A percentile compares a stretch with the other conserved stretches of the same genome.
Conservation (phyloP, 169 alveolate genomes). For the Amoebophrya sp. region DNA sequence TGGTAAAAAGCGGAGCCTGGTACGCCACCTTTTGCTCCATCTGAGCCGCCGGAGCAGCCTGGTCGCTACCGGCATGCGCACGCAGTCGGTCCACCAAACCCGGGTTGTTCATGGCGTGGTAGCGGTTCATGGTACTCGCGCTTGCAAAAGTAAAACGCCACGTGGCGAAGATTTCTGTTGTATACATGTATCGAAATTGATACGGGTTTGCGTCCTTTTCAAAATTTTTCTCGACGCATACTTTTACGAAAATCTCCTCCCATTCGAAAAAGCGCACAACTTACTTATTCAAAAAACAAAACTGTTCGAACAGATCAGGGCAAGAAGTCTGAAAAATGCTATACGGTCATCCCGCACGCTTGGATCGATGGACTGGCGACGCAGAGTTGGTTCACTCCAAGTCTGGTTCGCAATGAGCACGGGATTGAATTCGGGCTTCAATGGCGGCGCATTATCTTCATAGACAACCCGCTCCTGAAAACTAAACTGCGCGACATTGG, state of each 20-base stretch:
- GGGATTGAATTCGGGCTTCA: neutral
- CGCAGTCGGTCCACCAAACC: neutral
- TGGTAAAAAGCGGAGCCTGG: neutral
- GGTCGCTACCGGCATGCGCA: neutral
- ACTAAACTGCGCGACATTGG: neutral
- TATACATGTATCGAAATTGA: no score
- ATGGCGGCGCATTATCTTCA: neutral
- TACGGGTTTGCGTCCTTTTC: no score
- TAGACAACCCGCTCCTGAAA: neutral
- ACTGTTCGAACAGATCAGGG: no score
- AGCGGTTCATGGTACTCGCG: neutral
- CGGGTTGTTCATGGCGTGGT: conserved; percentile 11
- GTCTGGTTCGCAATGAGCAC: neutral
- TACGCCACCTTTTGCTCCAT: neutral
- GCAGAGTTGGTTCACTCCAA: neutral
- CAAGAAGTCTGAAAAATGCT: no score
- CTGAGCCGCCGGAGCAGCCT: neutral
- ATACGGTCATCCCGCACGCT: neutral
- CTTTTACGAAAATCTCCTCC: no score
- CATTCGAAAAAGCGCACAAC: no score
- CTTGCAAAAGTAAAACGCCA: neutral
- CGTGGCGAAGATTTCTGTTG: neutral
- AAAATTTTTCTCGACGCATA: no score
- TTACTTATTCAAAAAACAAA: no score
- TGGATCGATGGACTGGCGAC: neutral